Base-by-base conservation (phyloP, 805 yeast species). In the Alloascoidea africana region DNA sequence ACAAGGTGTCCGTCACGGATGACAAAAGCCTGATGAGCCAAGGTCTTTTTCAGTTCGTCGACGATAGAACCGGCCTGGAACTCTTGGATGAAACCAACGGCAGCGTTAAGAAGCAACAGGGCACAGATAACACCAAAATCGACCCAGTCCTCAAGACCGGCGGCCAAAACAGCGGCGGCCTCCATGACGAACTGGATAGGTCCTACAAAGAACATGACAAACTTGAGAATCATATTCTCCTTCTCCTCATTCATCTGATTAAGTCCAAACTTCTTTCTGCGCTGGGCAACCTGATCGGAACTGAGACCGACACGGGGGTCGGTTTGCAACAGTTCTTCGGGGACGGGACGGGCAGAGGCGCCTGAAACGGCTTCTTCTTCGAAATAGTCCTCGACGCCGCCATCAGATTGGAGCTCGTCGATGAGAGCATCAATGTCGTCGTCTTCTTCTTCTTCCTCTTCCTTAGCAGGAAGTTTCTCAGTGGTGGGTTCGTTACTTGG, bases 11-110 rank as follows among this genome's bases (percentile, higher is more conserved):
- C 89, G 59, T 84, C 76, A 70, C 96, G 77, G 56, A 86, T 67
- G 51, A 83, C 86, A 47, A 70, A 63, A 51, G 96, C 95, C 60
- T 84, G 60, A 72, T 84, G 81, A 46, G 96, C 95, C 55, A 86
- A 69, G 54, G 95, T 84, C 68, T 86, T 87, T 72, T 86, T 87
- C 68, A 86, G 75, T 63, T 86, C 96, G 41, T 85, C 95, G 51
- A 86, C 96, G 71, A 86, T 86, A 45, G 95, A 85, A 70, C 96
- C 96, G 48, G 96, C 96, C 68, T 86, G 95, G 80, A 67, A 87
- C 66, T 86, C 96, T 70, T 86, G 96, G 51, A 84, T 70, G 77
- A 86, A 86, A 74, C 96, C 96, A 61, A 86, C 96, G 54, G 67
- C 65, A 47, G 96, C 96, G 66, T 86, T 86, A 60, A 86, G 75